These are phyloP conservation scores for Lagerstroemia speciosa DNA, from an alignment of 345 rosid genomes.

Conservation along the genomic window DNA sequence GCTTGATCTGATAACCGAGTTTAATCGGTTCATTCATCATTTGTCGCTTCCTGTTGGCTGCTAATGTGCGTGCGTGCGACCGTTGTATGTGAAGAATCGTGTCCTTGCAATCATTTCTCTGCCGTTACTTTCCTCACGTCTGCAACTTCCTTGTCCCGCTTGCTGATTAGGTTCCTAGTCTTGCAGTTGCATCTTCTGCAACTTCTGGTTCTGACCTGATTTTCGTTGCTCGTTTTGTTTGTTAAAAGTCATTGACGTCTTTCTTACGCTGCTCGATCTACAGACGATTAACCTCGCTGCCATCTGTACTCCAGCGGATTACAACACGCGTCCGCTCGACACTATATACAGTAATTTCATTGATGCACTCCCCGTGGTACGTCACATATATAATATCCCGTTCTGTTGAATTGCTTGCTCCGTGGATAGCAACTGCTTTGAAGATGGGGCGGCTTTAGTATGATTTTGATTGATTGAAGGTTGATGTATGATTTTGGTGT, in stretches of 20 bases:
- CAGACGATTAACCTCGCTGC: slow-evolving; percentile 94
- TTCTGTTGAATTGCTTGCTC: not conserved
- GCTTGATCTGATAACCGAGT: not conserved
- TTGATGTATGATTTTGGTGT: slow-evolving; percentile 21
- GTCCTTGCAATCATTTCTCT: not conserved
- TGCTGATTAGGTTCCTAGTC: not conserved
- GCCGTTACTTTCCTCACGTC: not conserved
- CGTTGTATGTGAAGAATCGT: not conserved
- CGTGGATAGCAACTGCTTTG: slow-evolving; percentile 5
- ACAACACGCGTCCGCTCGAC: slow-evolving; percentile 95
- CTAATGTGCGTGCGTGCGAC: not conserved
- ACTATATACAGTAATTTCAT: slow-evolving; percentile 98
- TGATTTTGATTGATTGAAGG: slow-evolving; percentile 9
- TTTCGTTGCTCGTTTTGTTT: not conserved
- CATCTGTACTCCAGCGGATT: slow-evolving; percentile 99
- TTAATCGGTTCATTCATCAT: not conserved
- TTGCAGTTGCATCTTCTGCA: too few relatives aligned
- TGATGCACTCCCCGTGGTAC: slow-evolving; percentile 98
- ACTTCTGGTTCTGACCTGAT: too few relatives aligned
- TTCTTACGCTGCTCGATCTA: slow-evolving; percentile 1
- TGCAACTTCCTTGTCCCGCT: not conserved
- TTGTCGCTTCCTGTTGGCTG: not conserved
- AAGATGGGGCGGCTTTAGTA: not conserved
- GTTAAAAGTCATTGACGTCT: not conserved
- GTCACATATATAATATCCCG: not conserved